Base-by-base conservation (phyloP, 257 asterid genomes). In the Mentha longifolia region DNA sequence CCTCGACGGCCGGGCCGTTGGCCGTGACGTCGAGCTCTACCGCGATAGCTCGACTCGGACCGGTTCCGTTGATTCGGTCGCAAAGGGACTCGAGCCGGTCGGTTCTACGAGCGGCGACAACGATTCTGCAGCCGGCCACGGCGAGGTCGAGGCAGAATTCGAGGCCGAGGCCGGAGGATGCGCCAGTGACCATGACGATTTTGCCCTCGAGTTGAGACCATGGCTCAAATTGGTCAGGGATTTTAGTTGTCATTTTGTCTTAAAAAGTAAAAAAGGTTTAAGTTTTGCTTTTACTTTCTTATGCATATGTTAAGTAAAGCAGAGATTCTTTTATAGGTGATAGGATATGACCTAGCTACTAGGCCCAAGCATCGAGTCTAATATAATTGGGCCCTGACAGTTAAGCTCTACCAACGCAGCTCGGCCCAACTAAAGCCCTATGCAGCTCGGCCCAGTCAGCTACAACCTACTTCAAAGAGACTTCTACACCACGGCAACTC, bases 1-100 rank as follows among this genome's bases (percentile, higher is more conserved):
- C 59, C n/a, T 20, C 79, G 5, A 75, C 20, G n/a, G 71, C 9
- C 5, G 47, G 19, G 15, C 60, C 30, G 6, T 42, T 28, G n/a
- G 70, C 59, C 7, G 66, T 28, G 65, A 75, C 25, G 15, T 75
- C 75, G 16, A 75, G 75, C 71, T 61, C 79, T 65, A 75, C 67
- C 13, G 71, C 75, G 3, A 69, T 51, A 14, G 75, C 79, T 51
- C 35, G 75, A 9, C 13, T 15, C 3, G 45, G 1, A 2, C 47
- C 70, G 13, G n/a, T 7, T 65, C 49, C 8, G 60, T 75, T 68
- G 70, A 75, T 75, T 50, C 68, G 60, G 14, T 50, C 65, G 4
- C 75, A 75, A 1, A 75, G 79, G 49, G 54, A 61, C 7, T 52
- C 10, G 61, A 75, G 75, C 5, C 45, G 17, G 0, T 75, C 35